phyloP scores from a whole-genome alignment of 352 stramenopile genomes.

The Phytophthora pisi region DNA sequence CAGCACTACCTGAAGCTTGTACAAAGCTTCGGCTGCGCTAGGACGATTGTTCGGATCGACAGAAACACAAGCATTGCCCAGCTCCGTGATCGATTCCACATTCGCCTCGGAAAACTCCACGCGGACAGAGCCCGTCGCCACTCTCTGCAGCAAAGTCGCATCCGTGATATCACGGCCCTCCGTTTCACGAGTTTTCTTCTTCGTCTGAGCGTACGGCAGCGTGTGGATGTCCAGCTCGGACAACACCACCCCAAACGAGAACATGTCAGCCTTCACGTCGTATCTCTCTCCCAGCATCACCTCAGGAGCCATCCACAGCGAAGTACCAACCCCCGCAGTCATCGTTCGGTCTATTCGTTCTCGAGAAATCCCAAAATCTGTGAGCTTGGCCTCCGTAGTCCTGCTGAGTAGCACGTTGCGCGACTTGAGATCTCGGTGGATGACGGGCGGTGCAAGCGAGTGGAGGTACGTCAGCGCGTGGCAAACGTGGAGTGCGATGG shows the following conservation, averaged over 20 bases:
- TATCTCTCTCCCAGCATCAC: conserved; percentile 17
- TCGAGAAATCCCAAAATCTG: conserved; percentile 32
- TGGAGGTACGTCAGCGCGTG: conserved; percentile 35
- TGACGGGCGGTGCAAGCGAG: conserved; percentile 25
- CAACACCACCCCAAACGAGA: conserved; percentile 24
- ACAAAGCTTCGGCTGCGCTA: conserved; percentile 14
- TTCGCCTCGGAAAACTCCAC: conserved; percentile 14
- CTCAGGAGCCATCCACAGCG: conserved; percentile 21
- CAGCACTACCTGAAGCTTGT: conserved; percentile 16
- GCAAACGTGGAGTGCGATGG: conserved; percentile 36
- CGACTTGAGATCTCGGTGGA: conserved; percentile 58
- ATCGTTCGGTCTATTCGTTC: conserved; percentile 25
- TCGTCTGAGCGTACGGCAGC: conserved; percentile 2
- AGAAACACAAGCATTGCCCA: conserved; percentile 9
- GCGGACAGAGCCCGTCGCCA: conserved; percentile 5
- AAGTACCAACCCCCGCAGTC: conserved; percentile 29
- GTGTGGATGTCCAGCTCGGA: conserved; percentile 23
- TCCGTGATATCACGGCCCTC: conserved; percentile 9
- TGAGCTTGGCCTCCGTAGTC: conserved; percentile 30
- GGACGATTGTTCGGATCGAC: conserved; percentile 11
- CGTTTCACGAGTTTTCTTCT: neutral
- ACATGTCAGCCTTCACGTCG: conserved; percentile 17
- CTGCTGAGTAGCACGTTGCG: conserved; percentile 54
- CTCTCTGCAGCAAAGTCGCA: conserved; percentile 10
- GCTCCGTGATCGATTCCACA: conserved; percentile 1